Evolutionary conservation across 2,329 filamentous ascomycete genomes (phyloP).

Genomic region (Davidsoniella neocaledoniae): DNA sequence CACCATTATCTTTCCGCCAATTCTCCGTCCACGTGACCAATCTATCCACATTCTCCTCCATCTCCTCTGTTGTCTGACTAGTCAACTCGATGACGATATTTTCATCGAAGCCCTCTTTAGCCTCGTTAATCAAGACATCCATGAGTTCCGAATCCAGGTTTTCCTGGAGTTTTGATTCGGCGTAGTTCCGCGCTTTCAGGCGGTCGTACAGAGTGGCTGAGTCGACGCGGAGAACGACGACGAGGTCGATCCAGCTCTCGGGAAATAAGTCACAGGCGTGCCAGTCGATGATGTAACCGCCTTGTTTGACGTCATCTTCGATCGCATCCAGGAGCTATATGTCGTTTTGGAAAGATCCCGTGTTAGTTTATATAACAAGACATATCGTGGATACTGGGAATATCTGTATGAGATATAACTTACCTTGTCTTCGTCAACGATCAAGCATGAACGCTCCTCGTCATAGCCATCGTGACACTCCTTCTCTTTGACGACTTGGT

Average conservation of each 20-base stretch:
- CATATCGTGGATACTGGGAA: not conserved
- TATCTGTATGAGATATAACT: slow-evolving; percentile 13
- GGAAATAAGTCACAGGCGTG: slow-evolving; percentile 95
- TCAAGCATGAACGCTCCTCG: slow-evolving; percentile 70
- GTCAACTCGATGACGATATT: slow-evolving; percentile 77
- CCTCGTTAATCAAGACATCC: slow-evolving; percentile 83
- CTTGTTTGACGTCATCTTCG: slow-evolving; percentile 60
- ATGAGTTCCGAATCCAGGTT: slow-evolving; percentile 97
- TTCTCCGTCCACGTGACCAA: slow-evolving; percentile 52
- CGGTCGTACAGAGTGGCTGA: slow-evolving; percentile 73
- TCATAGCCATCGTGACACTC: slow-evolving; percentile 79
- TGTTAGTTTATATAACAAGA: not conserved
- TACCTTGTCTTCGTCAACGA: slow-evolving; percentile 94
- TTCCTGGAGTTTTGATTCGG: slow-evolving; percentile 77
- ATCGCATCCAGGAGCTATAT: slow-evolving; percentile 67
- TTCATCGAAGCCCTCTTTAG: slow-evolving; percentile 67
- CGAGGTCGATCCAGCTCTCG: slow-evolving; percentile 82
- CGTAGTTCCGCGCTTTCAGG: slow-evolving; percentile 63
- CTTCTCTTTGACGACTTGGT: slow-evolving; percentile 78
- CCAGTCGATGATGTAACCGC: slow-evolving; percentile 91
- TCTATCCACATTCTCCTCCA: slow-evolving; percentile 75
- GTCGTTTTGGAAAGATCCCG: no score
- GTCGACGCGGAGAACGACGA: slow-evolving; percentile 75
- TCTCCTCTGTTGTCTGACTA: slow-evolving; percentile 67
- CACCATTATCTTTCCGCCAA: slow-evolving; percentile 5